Evolutionary conservation across 768 basidiomycete species (phyloP), one percentile per base, ranked within the genome.

Genomic region (Dacryopinax spathularia): DNA sequence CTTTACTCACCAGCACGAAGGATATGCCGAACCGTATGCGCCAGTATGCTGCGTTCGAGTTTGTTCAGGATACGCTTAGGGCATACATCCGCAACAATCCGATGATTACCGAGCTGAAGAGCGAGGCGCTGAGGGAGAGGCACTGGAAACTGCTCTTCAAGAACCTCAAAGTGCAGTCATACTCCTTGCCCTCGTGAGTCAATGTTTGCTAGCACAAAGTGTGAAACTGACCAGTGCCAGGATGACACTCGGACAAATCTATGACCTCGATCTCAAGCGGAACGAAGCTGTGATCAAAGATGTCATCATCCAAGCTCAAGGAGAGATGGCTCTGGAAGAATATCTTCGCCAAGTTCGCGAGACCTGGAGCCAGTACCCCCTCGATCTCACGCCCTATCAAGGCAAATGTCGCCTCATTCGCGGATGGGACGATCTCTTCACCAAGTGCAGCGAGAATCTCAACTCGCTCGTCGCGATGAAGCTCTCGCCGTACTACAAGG

Each of bases 1-100:
- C 82, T n/a, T 80, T 98, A 48, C 75, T 98, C 61, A 79, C 82
- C 27, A 91, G 91, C n/a, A 97, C 95, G 25, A 91, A 93, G 77
- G 95, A 98, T 59, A 97, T 99, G 95, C 96, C 96, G 0, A 95
- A 91, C 35, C 81, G 94, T 65, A 99, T 98, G 96, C 83, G 96
- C 62, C 96, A 99, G 72, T 99, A 99, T 73, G 91, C 93, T 9
- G 96, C 96, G 0, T 99, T 97, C 71, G 96, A 98, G 78, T 94
- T 90, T 73, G 92, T 98, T 1, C 94, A 98, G 71, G 95, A 99
- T 41, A 81, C 87, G 22, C 79, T 99, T 62, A 82, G 88, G 44
- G 83, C 85, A 13, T 78, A 93, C 59, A 81, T 97, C 67, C 98
- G 96, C 76, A 86, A 89, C 35, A 98, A 99, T 72, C 72, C 85